A percentile compares a stretch with the other conserved stretches of the same genome.
These are phyloP conservation scores for Lenwebbia sp. DNA, from an alignment of 345 rosid species.

Conservation along the genomic window DNA sequence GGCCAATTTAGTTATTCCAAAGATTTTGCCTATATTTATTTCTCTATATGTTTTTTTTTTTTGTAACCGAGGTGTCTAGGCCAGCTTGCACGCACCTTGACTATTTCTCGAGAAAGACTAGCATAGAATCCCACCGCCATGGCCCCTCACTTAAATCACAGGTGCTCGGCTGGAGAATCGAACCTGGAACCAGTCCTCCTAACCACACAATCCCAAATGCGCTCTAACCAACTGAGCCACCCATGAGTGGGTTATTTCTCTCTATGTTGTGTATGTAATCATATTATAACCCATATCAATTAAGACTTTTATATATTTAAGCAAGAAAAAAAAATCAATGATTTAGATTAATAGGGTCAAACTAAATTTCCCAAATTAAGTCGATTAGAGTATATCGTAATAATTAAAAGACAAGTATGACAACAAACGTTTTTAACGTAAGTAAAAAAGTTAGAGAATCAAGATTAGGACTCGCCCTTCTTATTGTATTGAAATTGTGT, in stretches of 20 bases:
- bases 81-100: too few species aligned
- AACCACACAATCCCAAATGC: too few species aligned
- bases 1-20: background rate
- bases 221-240: too few species aligned
- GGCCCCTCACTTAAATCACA: too few species aligned
- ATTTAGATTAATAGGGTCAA: background rate
- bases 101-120: too few species aligned
- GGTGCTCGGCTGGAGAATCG: too few species aligned
- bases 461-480: background rate
- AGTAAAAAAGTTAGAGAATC: background rate
- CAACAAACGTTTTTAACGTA: background rate
- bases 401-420: background rate
- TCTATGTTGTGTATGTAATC: background rate
- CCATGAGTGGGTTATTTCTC: too few species aligned
- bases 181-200: too few species aligned
- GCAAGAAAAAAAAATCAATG: background rate
- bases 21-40: background rate
- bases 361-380: background rate
- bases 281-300: background rate
- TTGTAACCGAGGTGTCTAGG: too few species aligned
- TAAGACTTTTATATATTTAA: background rate
- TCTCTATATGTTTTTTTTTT: background rate
- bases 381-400: background rate
- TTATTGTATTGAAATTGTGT: background rate
- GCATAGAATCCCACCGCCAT: too few species aligned